A percentile compares a stretch with the other conserved stretches of the same genome.
Conservation (phyloP, 2,329 filamentous ascomycete genomes). For the Sclerotinia subarctica region DNA sequence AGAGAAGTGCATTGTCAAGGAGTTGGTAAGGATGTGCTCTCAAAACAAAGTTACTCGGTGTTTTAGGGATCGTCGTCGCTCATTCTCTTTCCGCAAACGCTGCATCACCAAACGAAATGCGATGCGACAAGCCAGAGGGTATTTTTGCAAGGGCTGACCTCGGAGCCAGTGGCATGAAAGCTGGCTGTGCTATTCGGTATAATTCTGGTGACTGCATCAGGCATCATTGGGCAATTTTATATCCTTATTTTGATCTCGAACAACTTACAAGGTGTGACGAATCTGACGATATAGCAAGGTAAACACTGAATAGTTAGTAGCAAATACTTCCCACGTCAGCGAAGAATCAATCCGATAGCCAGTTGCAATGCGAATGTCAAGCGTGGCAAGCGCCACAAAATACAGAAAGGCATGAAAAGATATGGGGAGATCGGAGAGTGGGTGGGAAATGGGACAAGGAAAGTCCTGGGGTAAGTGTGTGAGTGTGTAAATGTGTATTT, state of each 20-base stretch:
- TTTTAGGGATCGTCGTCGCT: conserved; percentile 11
- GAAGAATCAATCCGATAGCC: not conserved
- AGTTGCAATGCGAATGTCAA: not conserved
- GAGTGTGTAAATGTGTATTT: too few relatives aligned
- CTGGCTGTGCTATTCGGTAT: conserved; percentile 3
- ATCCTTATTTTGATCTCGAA: not conserved
- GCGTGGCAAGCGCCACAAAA: conserved; percentile 14
- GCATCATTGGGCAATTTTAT: conserved; percentile 20
- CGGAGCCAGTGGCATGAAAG: conserved; percentile 13
- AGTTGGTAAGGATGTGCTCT: not conserved
- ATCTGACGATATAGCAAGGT: conserved; percentile 16
- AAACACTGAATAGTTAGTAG: not conserved
- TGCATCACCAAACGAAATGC: conserved; percentile 7
- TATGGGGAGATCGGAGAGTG: conserved; percentile 7
- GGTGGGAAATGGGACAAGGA: conserved; percentile 7
- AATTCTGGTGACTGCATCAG: conserved; percentile 18
- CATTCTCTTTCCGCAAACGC: conserved; percentile 10
- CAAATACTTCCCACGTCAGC: not conserved
- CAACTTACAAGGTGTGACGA: conserved; percentile 15
- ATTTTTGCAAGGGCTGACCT: conserved; percentile 16
- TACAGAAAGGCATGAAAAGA: conserved; percentile 1
- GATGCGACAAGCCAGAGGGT: not conserved
- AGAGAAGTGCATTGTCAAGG: not conserved
- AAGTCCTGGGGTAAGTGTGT: not conserved
- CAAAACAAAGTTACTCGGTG: conserved; percentile 2